These are phyloP conservation scores for Penicillium cinerascens DNA, from an alignment of 495 filamentous ascomycete genomes.

Conservation along the genomic window DNA sequence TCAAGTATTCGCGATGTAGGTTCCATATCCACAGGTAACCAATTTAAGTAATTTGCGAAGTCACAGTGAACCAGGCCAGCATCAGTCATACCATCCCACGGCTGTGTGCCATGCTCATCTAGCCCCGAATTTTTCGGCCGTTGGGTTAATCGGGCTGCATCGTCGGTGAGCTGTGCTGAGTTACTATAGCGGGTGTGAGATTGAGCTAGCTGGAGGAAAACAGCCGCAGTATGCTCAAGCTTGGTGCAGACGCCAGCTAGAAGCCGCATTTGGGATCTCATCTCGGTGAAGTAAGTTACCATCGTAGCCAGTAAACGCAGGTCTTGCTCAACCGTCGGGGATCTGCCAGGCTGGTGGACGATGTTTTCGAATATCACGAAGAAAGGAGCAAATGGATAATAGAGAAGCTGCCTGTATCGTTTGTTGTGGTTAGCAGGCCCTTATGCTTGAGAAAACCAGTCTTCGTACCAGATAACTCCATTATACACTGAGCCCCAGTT, in stretches of 20 bases:
- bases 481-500: constrained; percentile 22
- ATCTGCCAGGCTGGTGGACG: not conserved
- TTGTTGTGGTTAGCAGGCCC: no score
- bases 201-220: constrained; percentile 13
- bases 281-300: constrained; percentile 5
- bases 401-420: constrained; percentile 16
- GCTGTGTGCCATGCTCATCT: no score
- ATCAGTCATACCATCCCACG: not conserved
- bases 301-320: constrained; percentile 2
- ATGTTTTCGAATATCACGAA: constrained; percentile 17
- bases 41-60: constrained; percentile 1
- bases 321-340: not conserved
- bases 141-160: not conserved
- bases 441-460: no score
- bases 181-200: not conserved
- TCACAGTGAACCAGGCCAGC: not conserved
- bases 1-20: constrained; percentile 4
- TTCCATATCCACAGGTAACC: constrained; percentile 7
- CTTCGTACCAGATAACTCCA: constrained; percentile 17
- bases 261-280: constrained; percentile 9
- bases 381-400: constrained; percentile 21
- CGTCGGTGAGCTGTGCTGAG: not conserved
- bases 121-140: no score
- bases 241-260: constrained; percentile 4
- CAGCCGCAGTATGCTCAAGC: constrained; percentile 7